phyloP scores from a whole-genome alignment of 1,139 yeast species.

The Chernovozyma sophiae-reginae region DNA sequence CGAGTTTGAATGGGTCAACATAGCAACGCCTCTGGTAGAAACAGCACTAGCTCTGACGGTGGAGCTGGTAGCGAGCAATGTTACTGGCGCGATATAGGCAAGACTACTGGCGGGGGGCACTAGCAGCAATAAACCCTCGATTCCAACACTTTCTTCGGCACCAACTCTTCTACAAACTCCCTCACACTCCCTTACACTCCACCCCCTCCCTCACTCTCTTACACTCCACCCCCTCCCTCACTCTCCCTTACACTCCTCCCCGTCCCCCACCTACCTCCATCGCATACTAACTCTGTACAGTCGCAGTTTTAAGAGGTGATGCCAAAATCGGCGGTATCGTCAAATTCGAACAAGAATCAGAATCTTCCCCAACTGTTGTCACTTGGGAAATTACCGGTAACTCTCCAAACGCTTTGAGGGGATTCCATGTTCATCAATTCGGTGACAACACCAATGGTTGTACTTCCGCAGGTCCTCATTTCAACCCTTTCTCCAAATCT shows the following conservation, averaged over 20 bases:
- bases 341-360: slow-evolving; percentile 76
- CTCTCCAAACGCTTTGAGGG: slow-evolving; percentile 82
- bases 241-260: neutral
- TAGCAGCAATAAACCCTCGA: too few species aligned
- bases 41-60: too few species aligned
- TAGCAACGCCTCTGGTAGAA: too few species aligned
- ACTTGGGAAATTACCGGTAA: slow-evolving; percentile 87
- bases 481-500: slow-evolving; percentile 85
- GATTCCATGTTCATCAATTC: slow-evolving; percentile 96
- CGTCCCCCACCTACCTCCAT: neutral
- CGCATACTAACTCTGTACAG: slow-evolving; percentile 29
- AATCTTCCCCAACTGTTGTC: slow-evolving; percentile 77
- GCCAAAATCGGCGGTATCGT: slow-evolving; percentile 84
- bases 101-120: too few species aligned
- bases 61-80: too few species aligned
- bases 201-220: neutral
- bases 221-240: neutral
- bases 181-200: neutral
- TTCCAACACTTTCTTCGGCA: too few species aligned
- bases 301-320: slow-evolving; percentile 96
- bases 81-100: too few species aligned
- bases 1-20: too few species aligned
- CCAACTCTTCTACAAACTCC: neutral
- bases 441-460: slow-evolving; percentile 99
- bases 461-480: slow-evolving; percentile 98